Base-by-base conservation (phyloP, 2,329 filamentous ascomycete species). In the Diaporthe ampelina region DNA sequence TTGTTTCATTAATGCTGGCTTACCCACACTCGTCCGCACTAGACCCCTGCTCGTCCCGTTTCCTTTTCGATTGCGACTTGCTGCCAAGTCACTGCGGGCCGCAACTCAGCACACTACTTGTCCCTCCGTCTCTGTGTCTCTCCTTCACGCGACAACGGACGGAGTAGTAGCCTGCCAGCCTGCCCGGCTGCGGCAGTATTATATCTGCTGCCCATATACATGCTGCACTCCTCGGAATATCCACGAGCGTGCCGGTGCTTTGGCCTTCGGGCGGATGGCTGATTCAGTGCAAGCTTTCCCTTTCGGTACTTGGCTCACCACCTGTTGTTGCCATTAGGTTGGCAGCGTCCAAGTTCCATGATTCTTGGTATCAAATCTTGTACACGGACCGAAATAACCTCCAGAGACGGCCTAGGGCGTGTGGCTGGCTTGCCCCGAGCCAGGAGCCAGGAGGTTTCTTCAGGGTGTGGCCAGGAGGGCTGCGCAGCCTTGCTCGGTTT, bases 1-100 rank as follows among this genome's bases (percentile, higher is more conserved):
- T 59, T 74, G 74, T 76, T 76, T 76, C 74, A 76, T 76, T 72
- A 70, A 74, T 72, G 74, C 74, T 74, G 72, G 68, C 40, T 63
- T 52, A 69, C 72, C 70, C 70, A 73, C 73, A 68, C 45, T 50
- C 52, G 73, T 65, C 73, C 72, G 74, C 72, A 69, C 72, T 70
- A 52, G 67, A 72, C 67, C 74, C 74, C 70, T 61, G 72, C 63
- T 24, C 58, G 58, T 52, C 56, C 70, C 70, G 45, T 72, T 72
- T 54, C 50, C 70, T 43, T 21, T 63, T 54, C 45, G 19, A 72
- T 56, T 61, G 70, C 69, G 69, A 72, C 35, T 52, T 72, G 57
- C 29, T 45, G 69, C 70, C 70, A 72, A 72, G 57, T 71, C 69
- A 71, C 69, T 13, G 56, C 56, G 63, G 63, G 63, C 63, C 63